Evolutionary conservation across 1,139 yeast species (phyloP), one percentile per base, ranked within the genome.

Genomic region (Pichia sp.): DNA sequence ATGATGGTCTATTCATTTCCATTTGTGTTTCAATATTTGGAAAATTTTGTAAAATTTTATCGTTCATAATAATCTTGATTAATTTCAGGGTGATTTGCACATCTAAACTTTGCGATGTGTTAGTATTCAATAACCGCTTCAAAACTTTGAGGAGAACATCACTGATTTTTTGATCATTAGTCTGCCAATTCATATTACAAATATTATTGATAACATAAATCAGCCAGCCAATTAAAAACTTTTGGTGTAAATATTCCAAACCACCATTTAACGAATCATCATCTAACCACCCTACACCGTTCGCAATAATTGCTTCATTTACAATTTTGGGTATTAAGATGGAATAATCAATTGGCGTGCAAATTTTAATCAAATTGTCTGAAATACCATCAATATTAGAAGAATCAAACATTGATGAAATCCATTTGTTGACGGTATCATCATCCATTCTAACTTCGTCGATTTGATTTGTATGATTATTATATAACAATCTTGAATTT

Each of bases 341-440:
- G 51, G 85, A 78, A 44, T 86, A 76, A 51, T 86, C 92, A 56
- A 81, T 79, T 24, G 85, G 76, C 20, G 81, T 72, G 3, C 87
- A 78, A 6, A 80, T 70, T 56, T 81, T 77, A 60, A 89, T 79
- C 48, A 89, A 68, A 34, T 85, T 90, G 63, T 90, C 97, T 0
- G 95, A 81, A 39, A 90, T 77, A 2, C 96, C 96, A 47, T 89
- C 94, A 40, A 87, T 79, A 46, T 62, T 61, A 4, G 58, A 52
- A 43, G 64, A 62, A 49, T 87, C 90, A 66, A 86, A 89, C 42
- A 90, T 65, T 2, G 94, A 92, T 39, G 76, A 71, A 40, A 86
- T 76, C 97, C 97, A 90, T 39, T 80, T 85, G 43, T 78, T 79
- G 30, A 86, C 66, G 13, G 83, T 70, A 22, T 32, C 37, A 37